Evolutionary conservation across 768 basidiomycete genomes (phyloP), one percentile per base, ranked within the genome.

Genomic region (Pholiota molesta): DNA sequence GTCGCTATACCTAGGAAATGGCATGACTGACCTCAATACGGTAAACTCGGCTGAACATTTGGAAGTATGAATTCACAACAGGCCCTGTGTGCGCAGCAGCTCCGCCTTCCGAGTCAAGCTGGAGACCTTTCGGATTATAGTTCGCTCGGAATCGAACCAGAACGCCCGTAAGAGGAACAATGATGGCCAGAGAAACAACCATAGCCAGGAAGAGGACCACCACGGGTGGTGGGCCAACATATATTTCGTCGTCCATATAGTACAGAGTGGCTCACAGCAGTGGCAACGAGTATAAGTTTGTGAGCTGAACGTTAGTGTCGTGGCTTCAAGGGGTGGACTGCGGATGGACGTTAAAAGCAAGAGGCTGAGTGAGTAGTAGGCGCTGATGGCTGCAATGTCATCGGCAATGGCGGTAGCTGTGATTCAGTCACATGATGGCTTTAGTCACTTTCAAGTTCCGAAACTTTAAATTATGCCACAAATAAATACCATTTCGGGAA

Each of bases 81-180:
- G 92, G 93, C 5, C 88, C 89, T 5, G 90, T 88, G 67, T 92
- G 86, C 0, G 91, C 85, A 72, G 87, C 82, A n/a, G 85, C 88
- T 52, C 82, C 86, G 33, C 89, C 91, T 69, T 92, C 91, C 31
- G 82, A 77, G 72, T 94, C 92, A 42, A 94, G 81, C 56, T 89
- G 90, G 42, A 95, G 85, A 37, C 89, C 91, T 73, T 90, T 91
- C 2, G 93, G 93, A 69, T 91, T 92, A 78, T 91, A 94, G 71
- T 94, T 92, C 31, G 90, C 91, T 74, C 93, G 82, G 71, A 91
- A 87, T 52, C 92, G 83, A 8, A 94, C 87, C 10, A 93, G 79
- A 13, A 88, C 79, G 4, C 91, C 92, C 8, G 85, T 81, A 13
- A 92, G 74, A 11, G 87, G 85, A 5, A 91, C 83, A 17, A 85